These are phyloP conservation scores for Coprinellus micaceus DNA, from an alignment of 768 basidiomycete genomes.

Conservation along the genomic window DNA sequence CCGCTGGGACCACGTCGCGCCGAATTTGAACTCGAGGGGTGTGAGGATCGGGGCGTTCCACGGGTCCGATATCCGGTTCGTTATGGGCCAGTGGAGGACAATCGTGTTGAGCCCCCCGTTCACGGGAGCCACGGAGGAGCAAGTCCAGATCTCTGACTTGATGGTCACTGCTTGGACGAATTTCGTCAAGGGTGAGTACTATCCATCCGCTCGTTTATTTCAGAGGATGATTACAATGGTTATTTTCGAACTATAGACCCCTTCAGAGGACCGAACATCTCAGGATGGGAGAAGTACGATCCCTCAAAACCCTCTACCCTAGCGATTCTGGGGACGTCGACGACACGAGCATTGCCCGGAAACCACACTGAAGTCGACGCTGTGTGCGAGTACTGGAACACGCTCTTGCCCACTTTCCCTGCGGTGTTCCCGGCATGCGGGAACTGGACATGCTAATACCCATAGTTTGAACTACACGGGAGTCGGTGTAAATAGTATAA, in stretches of 20 bases:
- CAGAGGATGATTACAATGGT: neutral
- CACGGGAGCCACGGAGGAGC: slow-evolving; percentile 24
- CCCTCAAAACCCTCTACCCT: slow-evolving; percentile 22
- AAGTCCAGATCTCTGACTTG: slow-evolving; percentile 28
- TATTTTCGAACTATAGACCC: slow-evolving; percentile 21
- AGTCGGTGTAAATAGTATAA: no score
- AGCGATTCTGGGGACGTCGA: slow-evolving; percentile 25
- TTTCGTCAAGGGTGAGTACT: slow-evolving; percentile 27
- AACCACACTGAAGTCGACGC: slow-evolving; percentile 24
- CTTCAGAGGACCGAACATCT: slow-evolving; percentile 22
- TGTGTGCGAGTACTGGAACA: slow-evolving; percentile 30
- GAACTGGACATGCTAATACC: slow-evolving; percentile 6
- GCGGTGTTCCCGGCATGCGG: slow-evolving; percentile 19
- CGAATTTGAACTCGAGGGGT: slow-evolving; percentile 29
- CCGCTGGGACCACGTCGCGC: slow-evolving; percentile 30
- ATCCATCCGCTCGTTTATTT: neutral
- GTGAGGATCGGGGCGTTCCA: slow-evolving; percentile 31
- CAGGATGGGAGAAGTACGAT: slow-evolving; percentile 28
- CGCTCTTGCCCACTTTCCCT: slow-evolving; percentile 26
- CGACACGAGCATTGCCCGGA: slow-evolving; percentile 22
- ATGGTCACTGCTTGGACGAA: slow-evolving; percentile 36
- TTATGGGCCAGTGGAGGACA: slow-evolving; percentile 30
- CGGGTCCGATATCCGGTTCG: slow-evolving; percentile 29
- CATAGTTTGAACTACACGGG: no score
- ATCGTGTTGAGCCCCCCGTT: slow-evolving; percentile 30